phyloP scores from a whole-genome alignment of 768 basidiomycete species.

The Pleurotus giganteus region DNA sequence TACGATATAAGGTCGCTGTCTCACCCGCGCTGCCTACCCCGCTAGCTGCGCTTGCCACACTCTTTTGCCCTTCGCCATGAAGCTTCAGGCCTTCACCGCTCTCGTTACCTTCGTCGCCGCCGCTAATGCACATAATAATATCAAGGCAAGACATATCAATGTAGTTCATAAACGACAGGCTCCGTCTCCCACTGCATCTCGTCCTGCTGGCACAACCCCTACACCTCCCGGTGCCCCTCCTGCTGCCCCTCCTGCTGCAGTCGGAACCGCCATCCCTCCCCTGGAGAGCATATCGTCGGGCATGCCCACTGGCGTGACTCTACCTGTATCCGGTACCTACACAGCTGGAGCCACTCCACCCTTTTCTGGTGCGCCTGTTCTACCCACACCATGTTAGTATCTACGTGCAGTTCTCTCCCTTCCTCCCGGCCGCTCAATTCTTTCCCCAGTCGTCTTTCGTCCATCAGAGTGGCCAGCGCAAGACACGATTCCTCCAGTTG shows the following conservation, averaged over 20 bases:
- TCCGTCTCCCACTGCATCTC: conserved; percentile 12
- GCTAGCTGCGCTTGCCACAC: conserved; percentile 11
- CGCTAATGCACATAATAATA: conserved; percentile 34
- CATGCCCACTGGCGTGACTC: conserved; percentile 53
- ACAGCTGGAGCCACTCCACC: conserved; percentile 60
- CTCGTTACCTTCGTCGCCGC: conserved; percentile 41
- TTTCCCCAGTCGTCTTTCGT: conserved; percentile 41
- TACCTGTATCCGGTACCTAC: conserved; percentile 51
- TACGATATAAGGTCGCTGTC: not conserved
- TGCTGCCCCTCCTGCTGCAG: conserved; percentile 7
- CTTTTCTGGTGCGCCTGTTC: conserved; percentile 58
- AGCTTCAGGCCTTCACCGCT: conserved; percentile 39
- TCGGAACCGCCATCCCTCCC: conserved; percentile 15
- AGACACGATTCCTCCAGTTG: conserved; percentile 58
- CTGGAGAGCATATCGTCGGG: conserved; percentile 51
- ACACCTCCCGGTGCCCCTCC: conserved; percentile 9
- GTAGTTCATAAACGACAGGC: conserved; percentile 40
- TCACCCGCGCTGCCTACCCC: not conserved
- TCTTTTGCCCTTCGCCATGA: conserved; percentile 35
- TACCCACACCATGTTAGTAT: conserved; percentile 63
- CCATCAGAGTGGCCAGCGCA: conserved; percentile 56
- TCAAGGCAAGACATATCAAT: conserved; percentile 33
- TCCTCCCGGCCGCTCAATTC: not conserved
- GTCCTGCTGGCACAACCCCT: conserved; percentile 14
- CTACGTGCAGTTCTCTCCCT: conserved; percentile 6